phyloP scores from a whole-genome alignment of 2,329 filamentous ascomycete species.

The Byssoonygena ceratinophila region DNA sequence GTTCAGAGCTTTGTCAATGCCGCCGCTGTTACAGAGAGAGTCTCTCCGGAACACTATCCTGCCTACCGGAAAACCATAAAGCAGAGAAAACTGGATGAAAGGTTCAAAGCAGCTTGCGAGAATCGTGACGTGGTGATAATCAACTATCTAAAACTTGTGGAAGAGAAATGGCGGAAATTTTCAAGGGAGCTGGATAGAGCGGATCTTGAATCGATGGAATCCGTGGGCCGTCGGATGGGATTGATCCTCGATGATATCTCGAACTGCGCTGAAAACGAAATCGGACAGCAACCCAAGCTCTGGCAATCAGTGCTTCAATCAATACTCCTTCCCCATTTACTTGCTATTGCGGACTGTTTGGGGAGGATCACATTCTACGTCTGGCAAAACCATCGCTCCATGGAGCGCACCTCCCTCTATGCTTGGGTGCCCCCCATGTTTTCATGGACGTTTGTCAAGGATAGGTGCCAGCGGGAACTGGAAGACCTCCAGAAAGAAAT shows the following conservation, averaged over 20 bases:
- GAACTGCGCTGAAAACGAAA: neutral
- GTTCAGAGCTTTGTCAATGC: neutral
- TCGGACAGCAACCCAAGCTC: neutral
- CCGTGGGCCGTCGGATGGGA: neutral
- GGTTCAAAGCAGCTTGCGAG: neutral
- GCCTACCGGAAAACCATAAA: conserved; percentile 1
- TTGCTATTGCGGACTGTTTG: neutral
- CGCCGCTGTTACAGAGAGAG: neutral
- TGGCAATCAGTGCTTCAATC: neutral
- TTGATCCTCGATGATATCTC: neutral
- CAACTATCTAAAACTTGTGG: neutral
- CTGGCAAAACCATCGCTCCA: neutral
- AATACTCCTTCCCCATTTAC: neutral
- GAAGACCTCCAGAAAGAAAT: neutral
- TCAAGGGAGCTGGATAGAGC: neutral
- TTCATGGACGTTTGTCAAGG: neutral
- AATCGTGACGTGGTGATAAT: neutral
- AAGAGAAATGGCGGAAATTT: neutral
- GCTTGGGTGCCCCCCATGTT: neutral
- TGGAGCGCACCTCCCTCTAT: neutral
- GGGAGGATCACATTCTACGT: neutral
- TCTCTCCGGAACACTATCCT: neutral
- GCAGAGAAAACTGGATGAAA: neutral
- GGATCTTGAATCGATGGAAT: neutral
- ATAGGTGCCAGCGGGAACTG: neutral